Evolutionary conservation across 305 asterid genomes (phyloP).

Genomic region (Solanum chacoense): DNA sequence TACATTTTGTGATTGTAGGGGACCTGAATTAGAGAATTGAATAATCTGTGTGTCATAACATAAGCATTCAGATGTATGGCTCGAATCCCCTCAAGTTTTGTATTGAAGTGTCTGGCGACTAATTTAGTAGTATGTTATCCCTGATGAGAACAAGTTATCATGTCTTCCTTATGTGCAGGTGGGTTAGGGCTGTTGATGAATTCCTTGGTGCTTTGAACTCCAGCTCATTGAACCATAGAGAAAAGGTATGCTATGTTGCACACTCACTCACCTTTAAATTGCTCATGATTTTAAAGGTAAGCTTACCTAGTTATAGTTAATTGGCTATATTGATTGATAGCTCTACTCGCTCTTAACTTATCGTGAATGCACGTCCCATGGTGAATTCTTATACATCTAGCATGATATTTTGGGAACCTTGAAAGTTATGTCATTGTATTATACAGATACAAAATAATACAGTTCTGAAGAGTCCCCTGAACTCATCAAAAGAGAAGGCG

Average conservation of each 20-base stretch:
- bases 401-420: background rate
- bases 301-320: background rate
- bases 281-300: background rate
- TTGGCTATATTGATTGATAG: background rate
- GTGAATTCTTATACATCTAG: background rate
- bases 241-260: constrained; percentile 27
- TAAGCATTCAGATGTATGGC: background rate
- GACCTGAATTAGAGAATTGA: background rate
- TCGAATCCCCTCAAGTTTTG: background rate
- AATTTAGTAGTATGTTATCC: background rate
- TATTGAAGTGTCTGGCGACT: background rate
- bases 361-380: background rate
- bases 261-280: background rate
- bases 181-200: constrained; percentile 96
- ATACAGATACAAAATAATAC: constrained; percentile 19
- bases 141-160: background rate
- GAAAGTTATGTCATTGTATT: background rate
- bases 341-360: background rate
- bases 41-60: background rate
- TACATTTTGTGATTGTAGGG: background rate
- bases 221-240: constrained; percentile 38
- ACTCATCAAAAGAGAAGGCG: constrained; percentile 42
- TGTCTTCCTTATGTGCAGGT: constrained; percentile 28
- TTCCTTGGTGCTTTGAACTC: constrained; percentile 52
- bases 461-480: constrained; percentile 20